These are phyloP conservation scores for Rhodotorula sp. DNA, from an alignment of 1,284 basidiomycete species.

Conservation along the genomic window DNA sequence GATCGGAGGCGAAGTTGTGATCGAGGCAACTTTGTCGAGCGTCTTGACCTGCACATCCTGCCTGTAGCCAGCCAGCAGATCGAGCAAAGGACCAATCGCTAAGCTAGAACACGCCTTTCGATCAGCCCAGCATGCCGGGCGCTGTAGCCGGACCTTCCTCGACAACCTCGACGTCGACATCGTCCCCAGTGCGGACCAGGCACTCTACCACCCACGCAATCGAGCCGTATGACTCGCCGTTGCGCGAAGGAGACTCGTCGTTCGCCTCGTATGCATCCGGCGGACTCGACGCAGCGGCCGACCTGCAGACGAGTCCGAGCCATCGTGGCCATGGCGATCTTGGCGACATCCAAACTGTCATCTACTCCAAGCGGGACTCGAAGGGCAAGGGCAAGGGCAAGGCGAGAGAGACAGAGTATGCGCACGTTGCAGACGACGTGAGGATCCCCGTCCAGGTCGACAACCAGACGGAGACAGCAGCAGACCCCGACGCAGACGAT, in stretches of 20 bases:
- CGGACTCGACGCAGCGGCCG: not conserved
- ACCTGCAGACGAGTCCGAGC: not conserved
- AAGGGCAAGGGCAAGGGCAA: slow-evolving; percentile 6
- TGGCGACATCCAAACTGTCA: not conserved
- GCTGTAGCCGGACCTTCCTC: not conserved
- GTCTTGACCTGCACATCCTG: too few relatives aligned
- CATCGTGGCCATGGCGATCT: slow-evolving; percentile 1
- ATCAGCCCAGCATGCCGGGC: not conserved
- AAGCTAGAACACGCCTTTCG: not conserved
- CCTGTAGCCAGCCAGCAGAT: too few relatives aligned
- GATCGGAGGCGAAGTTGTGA: too few relatives aligned
- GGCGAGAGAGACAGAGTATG: not conserved
- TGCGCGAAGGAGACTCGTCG: not conserved
- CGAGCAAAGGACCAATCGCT: too few relatives aligned
- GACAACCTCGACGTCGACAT: not conserved
- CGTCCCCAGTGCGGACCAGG: not conserved
- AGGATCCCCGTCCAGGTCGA: not conserved
- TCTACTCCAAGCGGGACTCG: not conserved
- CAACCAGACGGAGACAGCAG: not conserved
- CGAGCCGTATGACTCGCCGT: slow-evolving; percentile 14
- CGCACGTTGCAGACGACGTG: not conserved
- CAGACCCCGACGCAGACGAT: not conserved
- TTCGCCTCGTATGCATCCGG: not conserved
- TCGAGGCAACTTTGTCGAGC: too few relatives aligned
- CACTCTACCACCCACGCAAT: not conserved